Base-by-base conservation (phyloP, 1,139 yeast species). In the Yamadazyma aaseri region DNA sequence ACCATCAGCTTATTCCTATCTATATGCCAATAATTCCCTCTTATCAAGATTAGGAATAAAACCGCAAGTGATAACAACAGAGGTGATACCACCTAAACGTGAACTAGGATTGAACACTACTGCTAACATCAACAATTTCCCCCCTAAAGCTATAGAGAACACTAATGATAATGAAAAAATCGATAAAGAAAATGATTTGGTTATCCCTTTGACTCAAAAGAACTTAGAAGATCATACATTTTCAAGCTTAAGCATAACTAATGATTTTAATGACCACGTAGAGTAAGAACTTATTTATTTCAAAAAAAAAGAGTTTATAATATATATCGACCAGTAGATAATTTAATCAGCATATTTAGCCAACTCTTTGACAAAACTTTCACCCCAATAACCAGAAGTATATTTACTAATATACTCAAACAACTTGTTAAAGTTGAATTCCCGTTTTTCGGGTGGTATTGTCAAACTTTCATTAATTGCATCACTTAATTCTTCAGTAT, bases 351-450 rank as follows among this genome's bases (percentile, higher is more conserved):
- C 34, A 37, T 64, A 65, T 49, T 73, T 80, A 46, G 68, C 71
- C 40, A 92, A 66, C 58, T 94, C 99, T 47, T 83, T 82, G 29
- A 92, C 98, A 60, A 92, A 92, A 50, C 83, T 84, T 57, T 89
- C 96, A 34, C 98, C 98, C 99, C 99, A 92, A 58, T 78, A 92
- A 4, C 86, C 89, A 16, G 96, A 85, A 8, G 99, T 92, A 57
- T 89, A 92, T 63, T 94, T 92, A 33, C 86, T 78, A 45, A 92
- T 87, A 56, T 92, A 92, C 42, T 75, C 79, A 66, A 86, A 87
- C 57, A 92, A 71, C 60, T 86, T 86, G 35, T 81, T 74, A 63
- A 89, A 92, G 53, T 89, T 90, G 14, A 81, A 76, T 23, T 65
- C 72, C 50, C 79, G 78, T 69, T 86, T 86, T 50, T 87, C 97